Conservation (phyloP, 345 rosid species). For the Eucalyptus cladocalyx region DNA sequence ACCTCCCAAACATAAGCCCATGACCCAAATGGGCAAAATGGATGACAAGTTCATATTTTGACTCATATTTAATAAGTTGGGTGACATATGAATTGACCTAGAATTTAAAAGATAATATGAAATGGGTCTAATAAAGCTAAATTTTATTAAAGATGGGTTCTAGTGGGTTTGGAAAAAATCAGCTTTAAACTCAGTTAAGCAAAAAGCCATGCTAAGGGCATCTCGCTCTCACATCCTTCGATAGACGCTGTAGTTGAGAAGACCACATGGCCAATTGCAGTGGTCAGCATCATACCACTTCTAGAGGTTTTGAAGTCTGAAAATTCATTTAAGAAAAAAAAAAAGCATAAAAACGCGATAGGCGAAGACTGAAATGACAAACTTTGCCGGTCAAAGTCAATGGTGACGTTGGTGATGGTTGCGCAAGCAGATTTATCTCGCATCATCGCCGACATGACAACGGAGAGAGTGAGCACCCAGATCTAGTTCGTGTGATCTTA, state of each 20-base stretch:
- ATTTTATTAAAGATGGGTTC: neutral
- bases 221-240: neutral
- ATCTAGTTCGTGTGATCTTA: neutral
- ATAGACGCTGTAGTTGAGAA: neutral
- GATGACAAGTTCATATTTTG: neutral
- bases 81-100: neutral
- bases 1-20: neutral
- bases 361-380: neutral
- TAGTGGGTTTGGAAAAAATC: neutral
- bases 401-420: neutral
- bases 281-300: neutral
- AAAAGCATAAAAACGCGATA: neutral
- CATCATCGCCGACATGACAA: neutral
- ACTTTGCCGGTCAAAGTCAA: neutral
- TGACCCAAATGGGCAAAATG: neutral
- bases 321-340: neutral
- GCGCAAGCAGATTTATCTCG: accelerated
- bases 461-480: neutral
- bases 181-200: neutral
- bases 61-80: neutral
- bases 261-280: neutral
- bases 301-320: neutral
- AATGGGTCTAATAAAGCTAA: neutral
- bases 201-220: neutral
- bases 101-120: neutral